These are phyloP conservation scores for Sabuloglossum arenarium DNA, from an alignment of 495 filamentous ascomycete genomes.

Conservation along the genomic window DNA sequence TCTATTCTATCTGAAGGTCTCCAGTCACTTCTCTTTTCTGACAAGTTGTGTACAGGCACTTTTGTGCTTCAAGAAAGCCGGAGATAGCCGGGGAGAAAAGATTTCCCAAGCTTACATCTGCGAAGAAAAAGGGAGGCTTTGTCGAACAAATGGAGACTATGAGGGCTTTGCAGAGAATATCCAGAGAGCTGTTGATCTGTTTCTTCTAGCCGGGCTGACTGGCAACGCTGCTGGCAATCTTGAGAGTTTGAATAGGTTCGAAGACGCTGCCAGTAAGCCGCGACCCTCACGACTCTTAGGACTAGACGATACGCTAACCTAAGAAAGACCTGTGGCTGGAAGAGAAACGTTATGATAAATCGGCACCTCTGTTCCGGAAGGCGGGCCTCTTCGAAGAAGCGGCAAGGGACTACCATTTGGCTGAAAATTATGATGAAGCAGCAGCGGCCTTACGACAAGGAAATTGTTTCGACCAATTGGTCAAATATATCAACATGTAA, in stretches of 20 bases:
- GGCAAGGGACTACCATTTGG: slow-evolving; percentile 6
- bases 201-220: background rate
- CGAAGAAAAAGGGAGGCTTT: slow-evolving; percentile 8
- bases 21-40: too few relatives aligned
- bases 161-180: slow-evolving; percentile 7
- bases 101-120: slow-evolving; percentile 7
- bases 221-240: background rate
- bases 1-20: background rate
- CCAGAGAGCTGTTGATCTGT: slow-evolving; percentile 3
- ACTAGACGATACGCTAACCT: background rate
- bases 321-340: background rate
- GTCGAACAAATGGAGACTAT: slow-evolving; percentile 6
- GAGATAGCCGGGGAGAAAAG: slow-evolving; percentile 7
- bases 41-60: background rate
- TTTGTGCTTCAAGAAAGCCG: slow-evolving; percentile 1
- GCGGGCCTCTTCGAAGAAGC: slow-evolving; percentile 7
- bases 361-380: slow-evolving; percentile 10
- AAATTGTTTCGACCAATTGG: slow-evolving; percentile 9
- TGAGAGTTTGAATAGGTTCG: background rate
- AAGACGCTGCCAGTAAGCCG: background rate
- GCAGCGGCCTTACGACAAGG: slow-evolving; percentile 20
- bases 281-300: background rate
- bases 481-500: slow-evolving; percentile 10
- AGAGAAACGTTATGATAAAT: slow-evolving; percentile 4
- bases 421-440: slow-evolving; percentile 10